phyloP scores from a whole-genome alignment of 1,284 basidiomycete species.

The Sporisorium graminicola region DNA sequence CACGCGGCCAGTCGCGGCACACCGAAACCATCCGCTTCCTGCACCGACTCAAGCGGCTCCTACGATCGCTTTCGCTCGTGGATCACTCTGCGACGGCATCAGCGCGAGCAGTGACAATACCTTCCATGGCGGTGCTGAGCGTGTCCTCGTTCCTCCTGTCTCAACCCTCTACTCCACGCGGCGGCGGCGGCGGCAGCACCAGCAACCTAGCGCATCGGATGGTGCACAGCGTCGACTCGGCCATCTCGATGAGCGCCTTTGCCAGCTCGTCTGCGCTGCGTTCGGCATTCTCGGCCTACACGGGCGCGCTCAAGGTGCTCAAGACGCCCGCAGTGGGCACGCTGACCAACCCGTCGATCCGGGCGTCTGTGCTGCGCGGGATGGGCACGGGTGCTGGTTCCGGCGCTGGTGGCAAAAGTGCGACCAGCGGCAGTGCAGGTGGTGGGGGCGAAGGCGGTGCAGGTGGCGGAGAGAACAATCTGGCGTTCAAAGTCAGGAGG shows the following conservation, averaged over 20 bases:
- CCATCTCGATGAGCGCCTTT: slow-evolving; percentile 57
- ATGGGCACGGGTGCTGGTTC: slow-evolving; percentile 58
- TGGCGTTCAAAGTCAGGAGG: slow-evolving; percentile 92
- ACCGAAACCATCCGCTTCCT: slow-evolving; percentile 54
- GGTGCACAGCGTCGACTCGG: slow-evolving; percentile 49
- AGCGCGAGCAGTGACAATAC: slow-evolving; percentile 21
- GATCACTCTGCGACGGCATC: neutral
- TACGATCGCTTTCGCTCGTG: slow-evolving; percentile 51
- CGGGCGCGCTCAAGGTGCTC: slow-evolving; percentile 60
- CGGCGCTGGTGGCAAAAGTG: slow-evolving; percentile 2
- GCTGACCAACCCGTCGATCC: slow-evolving; percentile 53
- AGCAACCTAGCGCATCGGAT: slow-evolving; percentile 47
- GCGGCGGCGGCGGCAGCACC: too few relatives aligned
- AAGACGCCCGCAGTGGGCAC: slow-evolving; percentile 59
- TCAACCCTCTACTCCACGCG: neutral
- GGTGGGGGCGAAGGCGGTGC: slow-evolving; percentile 73
- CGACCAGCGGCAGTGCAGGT: neutral
- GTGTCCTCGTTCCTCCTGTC: slow-evolving; percentile 47
- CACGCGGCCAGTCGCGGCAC: slow-evolving; percentile 15
- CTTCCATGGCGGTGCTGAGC: slow-evolving; percentile 47
- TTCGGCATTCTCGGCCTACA: slow-evolving; percentile 50
- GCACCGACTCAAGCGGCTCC: slow-evolving; percentile 46
- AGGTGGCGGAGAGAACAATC: slow-evolving; percentile 80
- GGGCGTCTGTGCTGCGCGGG: slow-evolving; percentile 58
- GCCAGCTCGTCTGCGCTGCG: slow-evolving; percentile 47